These are phyloP conservation scores for Suillus discolor DNA, from an alignment of 768 basidiomycete species.

Conservation along the genomic window DNA sequence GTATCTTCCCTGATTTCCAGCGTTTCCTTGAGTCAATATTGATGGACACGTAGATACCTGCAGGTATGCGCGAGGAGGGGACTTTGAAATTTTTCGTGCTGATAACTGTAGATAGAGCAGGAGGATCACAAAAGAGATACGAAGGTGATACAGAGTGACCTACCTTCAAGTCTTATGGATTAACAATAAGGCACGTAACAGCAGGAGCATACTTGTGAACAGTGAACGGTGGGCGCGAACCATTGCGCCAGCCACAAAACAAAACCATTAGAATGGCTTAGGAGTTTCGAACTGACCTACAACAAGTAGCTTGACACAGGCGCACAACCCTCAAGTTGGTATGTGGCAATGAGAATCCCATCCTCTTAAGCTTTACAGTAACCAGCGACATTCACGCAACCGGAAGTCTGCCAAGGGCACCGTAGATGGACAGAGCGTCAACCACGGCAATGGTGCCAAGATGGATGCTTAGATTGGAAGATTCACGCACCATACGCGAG, in stretches of 20 bases:
- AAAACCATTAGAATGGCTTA: neutral
- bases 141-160: no score
- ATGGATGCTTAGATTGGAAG: slow-evolving; percentile 43
- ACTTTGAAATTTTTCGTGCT: no score
- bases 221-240: slow-evolving; percentile 32
- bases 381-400: slow-evolving; percentile 60
- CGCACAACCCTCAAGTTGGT: slow-evolving; percentile 57
- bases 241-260: slow-evolving; percentile 55
- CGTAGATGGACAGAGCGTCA: slow-evolving; percentile 60
- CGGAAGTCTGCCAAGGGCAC: slow-evolving; percentile 53
- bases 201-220: no score
- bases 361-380: slow-evolving; percentile 61
- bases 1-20: no score
- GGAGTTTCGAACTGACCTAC: slow-evolving; percentile 38
- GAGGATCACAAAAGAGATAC: no score
- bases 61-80: no score
- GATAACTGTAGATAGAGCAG: no score
- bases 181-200: no score
- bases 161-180: no score
- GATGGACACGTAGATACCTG: no score
- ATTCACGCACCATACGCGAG: slow-evolving; percentile 37
- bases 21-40: no score
- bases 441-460: slow-evolving; percentile 51
- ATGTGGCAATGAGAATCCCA: slow-evolving; percentile 52
- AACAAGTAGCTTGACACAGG: slow-evolving; percentile 72